Percentiles rank a stretch among this genome's conserved stretches.
phyloP scores from a whole-genome alignment of 345 rosid species.

The Arabidopsis suecica region DNA sequence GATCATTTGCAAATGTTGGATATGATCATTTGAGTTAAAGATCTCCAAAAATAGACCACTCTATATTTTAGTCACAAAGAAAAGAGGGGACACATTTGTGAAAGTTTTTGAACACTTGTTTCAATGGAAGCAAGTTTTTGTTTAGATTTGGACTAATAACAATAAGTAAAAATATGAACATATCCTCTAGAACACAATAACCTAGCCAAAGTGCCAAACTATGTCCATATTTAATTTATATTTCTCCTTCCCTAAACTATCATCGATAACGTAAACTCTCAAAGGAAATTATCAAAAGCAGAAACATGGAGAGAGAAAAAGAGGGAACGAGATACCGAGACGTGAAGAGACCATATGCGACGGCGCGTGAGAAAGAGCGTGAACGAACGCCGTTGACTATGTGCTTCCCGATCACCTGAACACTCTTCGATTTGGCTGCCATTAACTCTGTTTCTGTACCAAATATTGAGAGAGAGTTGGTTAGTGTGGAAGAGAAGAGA shows the following conservation, averaged over 20 bases:
- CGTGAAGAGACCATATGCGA: background rate
- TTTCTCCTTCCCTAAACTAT: too few relatives aligned
- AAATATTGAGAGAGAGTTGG: background rate
- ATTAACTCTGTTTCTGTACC: slow-evolving; percentile 2
- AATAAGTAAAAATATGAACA: too few relatives aligned
- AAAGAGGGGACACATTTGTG: too few relatives aligned
- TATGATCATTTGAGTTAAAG: background rate
- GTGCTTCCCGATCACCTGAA: slow-evolving; percentile 27
- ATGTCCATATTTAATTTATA: background rate
- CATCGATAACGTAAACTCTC: background rate
- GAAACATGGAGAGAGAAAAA: background rate
- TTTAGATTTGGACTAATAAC: too few relatives aligned
- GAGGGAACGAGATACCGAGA: slow-evolving; percentile 17
- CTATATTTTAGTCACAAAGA: background rate
- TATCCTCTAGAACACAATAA: background rate
- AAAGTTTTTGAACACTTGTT: too few relatives aligned
- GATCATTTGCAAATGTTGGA: background rate
- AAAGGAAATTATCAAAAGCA: background rate
- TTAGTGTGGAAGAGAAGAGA: slow-evolving; percentile 15
- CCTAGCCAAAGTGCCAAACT: background rate
- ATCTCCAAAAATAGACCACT: background rate
- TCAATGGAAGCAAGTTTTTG: too few relatives aligned
- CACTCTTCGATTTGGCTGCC: slow-evolving; percentile 31
- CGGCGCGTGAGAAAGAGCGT: slow-evolving; percentile 27
- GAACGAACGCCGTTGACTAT: slow-evolving; percentile 23